phyloP scores from a whole-genome alignment of 164 flowering plant genomes.

The Echeveria elegans region DNA sequence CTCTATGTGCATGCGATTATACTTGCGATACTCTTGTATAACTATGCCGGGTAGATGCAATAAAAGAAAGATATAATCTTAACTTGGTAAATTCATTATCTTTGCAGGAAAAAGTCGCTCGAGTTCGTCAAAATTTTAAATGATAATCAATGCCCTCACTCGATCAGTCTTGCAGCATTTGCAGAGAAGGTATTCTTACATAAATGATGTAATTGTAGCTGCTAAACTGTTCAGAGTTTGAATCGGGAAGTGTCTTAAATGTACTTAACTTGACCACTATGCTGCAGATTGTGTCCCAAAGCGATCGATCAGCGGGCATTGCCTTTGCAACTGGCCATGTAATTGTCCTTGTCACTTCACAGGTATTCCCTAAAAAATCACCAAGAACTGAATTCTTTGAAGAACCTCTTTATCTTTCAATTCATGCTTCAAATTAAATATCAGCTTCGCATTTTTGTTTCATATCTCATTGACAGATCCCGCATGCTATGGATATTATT shows the following conservation, averaged over 20 bases:
- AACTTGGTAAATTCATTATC: neutral
- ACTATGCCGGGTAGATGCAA: neutral
- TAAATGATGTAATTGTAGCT: neutral
- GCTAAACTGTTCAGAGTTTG: neutral
- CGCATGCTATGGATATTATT: constrained; percentile 66
- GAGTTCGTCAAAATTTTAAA: constrained; percentile 49
- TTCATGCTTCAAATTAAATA: neutral
- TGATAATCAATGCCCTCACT: constrained; percentile 53
- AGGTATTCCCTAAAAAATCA: constrained; percentile 29
- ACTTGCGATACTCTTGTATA: neutral
- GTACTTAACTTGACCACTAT: constrained; percentile 4
- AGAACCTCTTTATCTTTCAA: neutral
- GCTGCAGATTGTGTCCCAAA: constrained; percentile 53
- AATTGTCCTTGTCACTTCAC: constrained; percentile 61
- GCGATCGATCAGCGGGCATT: constrained; percentile 31
- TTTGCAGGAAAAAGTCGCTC: constrained; percentile 51
- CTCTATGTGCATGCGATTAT: neutral
- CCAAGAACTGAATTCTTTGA: neutral
- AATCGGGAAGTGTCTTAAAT: neutral
- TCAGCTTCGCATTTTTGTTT: neutral
- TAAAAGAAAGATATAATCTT: neutral
- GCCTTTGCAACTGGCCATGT: constrained; percentile 58
- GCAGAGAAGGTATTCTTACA: constrained; percentile 60
- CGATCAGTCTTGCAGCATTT: constrained; percentile 53
- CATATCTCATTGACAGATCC: constrained; percentile 40